phyloP scores from a whole-genome alignment of 2,329 filamentous ascomycete genomes.

The Dactylellina haptotyla region DNA sequence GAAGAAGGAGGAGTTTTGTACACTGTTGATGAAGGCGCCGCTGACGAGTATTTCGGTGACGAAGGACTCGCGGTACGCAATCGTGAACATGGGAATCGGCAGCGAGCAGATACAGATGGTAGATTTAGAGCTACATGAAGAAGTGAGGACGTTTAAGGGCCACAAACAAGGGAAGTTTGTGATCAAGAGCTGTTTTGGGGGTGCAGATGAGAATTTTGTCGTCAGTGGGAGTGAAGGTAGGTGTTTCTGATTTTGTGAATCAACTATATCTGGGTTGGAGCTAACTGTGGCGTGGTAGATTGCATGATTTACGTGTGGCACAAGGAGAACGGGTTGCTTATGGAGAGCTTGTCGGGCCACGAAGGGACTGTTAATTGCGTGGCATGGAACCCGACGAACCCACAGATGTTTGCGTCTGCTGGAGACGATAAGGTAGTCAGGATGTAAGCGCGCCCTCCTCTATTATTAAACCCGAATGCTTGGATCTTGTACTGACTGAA shows the following conservation, averaged over 20 bases:
- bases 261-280: constrained; percentile 5
- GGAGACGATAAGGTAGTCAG: constrained; percentile 86
- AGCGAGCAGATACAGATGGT: constrained; percentile 75
- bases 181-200: constrained; percentile 85
- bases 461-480: not conserved
- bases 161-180: constrained; percentile 79
- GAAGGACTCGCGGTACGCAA: constrained; percentile 79
- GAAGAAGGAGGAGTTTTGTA: constrained; percentile 75
- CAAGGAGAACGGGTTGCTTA: constrained; percentile 78
- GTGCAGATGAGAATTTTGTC: constrained; percentile 90
- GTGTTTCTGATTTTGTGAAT: constrained; percentile 54
- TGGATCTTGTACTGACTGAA: constrained; percentile 8
- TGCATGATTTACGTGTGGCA: constrained; percentile 86
- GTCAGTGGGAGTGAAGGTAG: constrained; percentile 89
- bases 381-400: constrained; percentile 85
- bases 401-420: constrained; percentile 86
- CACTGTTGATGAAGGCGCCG: constrained; percentile 72
- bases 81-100: constrained; percentile 79
- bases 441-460: constrained; percentile 72
- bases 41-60: constrained; percentile 84
- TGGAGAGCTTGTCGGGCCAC: constrained; percentile 82
- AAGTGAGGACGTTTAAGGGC: constrained; percentile 79
- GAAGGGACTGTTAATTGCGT: constrained; percentile 83
- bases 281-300: constrained; percentile 66
- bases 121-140: constrained; percentile 76